phyloP scores from a whole-genome alignment of 768 basidiomycete genomes.

The Termitomyces bulborhizus region DNA sequence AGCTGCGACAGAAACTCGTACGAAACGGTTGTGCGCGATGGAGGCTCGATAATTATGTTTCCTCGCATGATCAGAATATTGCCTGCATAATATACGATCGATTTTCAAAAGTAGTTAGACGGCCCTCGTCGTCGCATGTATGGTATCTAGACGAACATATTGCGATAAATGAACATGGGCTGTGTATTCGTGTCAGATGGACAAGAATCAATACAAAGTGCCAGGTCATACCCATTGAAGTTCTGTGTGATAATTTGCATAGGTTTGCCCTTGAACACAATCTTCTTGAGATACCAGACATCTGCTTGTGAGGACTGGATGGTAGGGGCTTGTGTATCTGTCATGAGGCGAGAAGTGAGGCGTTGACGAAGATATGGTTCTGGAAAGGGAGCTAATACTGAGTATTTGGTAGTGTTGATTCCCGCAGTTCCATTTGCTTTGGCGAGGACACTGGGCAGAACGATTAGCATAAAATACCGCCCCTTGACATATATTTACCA shows the following conservation, averaged over 20 bases:
- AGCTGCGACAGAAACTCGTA: conserved; percentile 83
- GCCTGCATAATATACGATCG: conserved; percentile 35
- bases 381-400: background rate
- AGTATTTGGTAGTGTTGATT: conserved; percentile 1
- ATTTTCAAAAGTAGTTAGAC: conserved; percentile 1
- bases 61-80: conserved; percentile 88
- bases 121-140: background rate
- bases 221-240: conserved; percentile 63
- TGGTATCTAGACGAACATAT: conserved; percentile 50
- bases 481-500: background rate
- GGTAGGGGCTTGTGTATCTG: conserved; percentile 18
- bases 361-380: background rate
- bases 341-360: background rate
- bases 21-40: conserved; percentile 60
- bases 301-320: conserved; percentile 44
- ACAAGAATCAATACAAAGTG: background rate
- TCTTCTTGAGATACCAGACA: conserved; percentile 74
- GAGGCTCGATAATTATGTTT: conserved; percentile 67
- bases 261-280: conserved; percentile 40
- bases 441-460: background rate
- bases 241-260: conserved; percentile 77
- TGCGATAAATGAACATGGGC: conserved; percentile 89
- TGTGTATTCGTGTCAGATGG: conserved; percentile 21
- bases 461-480: background rate
- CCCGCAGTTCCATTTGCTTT: too few species aligned